Evolutionary conservation across 805 yeast genomes (phyloP).

Genomic region (Metschnikowia reukaufii): DNA sequence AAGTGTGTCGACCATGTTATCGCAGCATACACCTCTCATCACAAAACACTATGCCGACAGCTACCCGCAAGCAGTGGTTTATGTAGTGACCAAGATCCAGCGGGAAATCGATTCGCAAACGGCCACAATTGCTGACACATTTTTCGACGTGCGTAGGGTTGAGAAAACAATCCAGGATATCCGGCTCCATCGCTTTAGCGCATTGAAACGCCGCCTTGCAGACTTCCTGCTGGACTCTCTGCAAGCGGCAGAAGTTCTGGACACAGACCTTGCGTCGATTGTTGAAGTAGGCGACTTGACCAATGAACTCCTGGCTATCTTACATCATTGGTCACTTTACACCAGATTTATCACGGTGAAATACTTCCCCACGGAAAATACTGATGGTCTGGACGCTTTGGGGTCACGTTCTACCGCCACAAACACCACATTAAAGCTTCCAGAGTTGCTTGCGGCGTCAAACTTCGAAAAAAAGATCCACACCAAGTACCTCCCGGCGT

Average conservation of each 20-base stretch:
- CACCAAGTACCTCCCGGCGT: constrained; percentile 54
- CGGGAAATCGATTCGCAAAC: constrained; percentile 91
- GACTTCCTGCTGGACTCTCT: constrained; percentile 3
- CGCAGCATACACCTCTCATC: constrained; percentile 83
- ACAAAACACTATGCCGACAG: constrained; percentile 55
- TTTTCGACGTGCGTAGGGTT: constrained; percentile 69
- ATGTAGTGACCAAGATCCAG: constrained; percentile 73
- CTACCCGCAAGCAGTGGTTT: constrained; percentile 59
- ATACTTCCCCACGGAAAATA: constrained; percentile 42
- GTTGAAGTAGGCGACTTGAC: constrained; percentile 65
- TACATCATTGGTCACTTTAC: constrained; percentile 85
- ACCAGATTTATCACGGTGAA: constrained; percentile 67
- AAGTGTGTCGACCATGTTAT: constrained; percentile 77
- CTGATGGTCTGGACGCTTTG: background rate
- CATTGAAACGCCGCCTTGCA: constrained; percentile 20
- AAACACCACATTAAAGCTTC: constrained; percentile 33
- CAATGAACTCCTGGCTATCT: constrained; percentile 69
- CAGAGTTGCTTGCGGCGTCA: constrained; percentile 54
- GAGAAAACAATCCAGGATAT: constrained; percentile 57
- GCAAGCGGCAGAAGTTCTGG: constrained; percentile 22
- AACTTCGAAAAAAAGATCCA: constrained; percentile 57
- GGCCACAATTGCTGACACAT: constrained; percentile 82
- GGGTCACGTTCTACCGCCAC: background rate
- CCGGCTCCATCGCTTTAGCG: constrained; percentile 44
- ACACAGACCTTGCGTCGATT: constrained; percentile 47